These are phyloP conservation scores for Chrysophaeum taylorii DNA, from an alignment of 352 stramenopile species.

Conservation along the genomic window DNA sequence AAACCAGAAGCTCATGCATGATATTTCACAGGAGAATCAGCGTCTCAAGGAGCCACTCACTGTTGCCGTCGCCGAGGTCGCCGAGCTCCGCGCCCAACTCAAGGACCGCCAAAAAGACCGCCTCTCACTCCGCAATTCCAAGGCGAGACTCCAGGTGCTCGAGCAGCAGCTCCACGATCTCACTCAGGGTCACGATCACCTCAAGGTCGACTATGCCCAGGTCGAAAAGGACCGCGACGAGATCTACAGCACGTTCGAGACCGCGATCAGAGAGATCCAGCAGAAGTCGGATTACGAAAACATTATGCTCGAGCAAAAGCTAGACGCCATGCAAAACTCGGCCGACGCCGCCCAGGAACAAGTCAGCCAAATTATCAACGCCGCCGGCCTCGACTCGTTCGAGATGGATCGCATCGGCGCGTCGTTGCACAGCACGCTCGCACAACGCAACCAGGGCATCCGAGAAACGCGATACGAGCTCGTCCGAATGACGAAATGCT, in stretches of 20 bases:
- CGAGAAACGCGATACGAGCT: conserved; percentile 66
- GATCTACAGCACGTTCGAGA: conserved; percentile 77
- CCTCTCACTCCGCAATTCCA: conserved; percentile 70
- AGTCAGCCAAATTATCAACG: conserved; percentile 50
- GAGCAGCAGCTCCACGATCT: conserved; percentile 56
- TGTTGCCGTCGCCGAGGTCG: conserved; percentile 69
- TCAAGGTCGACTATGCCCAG: conserved; percentile 57
- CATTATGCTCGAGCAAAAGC: conserved; percentile 63
- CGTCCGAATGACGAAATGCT: conserved; percentile 50
- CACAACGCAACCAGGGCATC: conserved; percentile 62
- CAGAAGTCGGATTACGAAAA: conserved; percentile 79
- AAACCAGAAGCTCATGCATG: conserved; percentile 80
- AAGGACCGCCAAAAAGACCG: conserved; percentile 81
- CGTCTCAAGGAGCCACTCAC: conserved; percentile 69
- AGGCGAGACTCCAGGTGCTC: conserved; percentile 62
- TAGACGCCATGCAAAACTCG: conserved; percentile 57
- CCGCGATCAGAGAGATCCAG: conserved; percentile 69
- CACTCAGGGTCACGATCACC: conserved; percentile 47
- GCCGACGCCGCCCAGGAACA: conserved; percentile 38
- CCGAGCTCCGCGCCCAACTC: conserved; percentile 66
- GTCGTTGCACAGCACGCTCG: conserved; percentile 30
- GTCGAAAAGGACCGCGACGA: conserved; percentile 68
- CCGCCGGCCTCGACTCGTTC: conserved; percentile 54
- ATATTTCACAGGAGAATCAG: conserved; percentile 81
- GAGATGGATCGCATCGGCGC: conserved; percentile 44